Base-by-base conservation (phyloP, 73 alveolate genomes). In the Paramecium sonneborni region DNA sequence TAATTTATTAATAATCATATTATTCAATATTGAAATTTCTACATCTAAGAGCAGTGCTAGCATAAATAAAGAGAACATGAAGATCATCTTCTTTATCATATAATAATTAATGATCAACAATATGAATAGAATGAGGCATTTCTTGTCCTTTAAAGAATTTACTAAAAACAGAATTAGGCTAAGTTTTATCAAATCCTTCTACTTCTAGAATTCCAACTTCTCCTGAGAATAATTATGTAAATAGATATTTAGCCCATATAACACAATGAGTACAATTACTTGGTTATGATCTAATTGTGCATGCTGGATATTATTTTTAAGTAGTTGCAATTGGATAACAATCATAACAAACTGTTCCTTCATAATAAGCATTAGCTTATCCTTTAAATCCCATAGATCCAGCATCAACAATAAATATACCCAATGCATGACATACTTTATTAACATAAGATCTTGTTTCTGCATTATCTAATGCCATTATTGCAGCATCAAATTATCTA, bases 381-480 rank as follows among this genome's bases (percentile, higher is more conserved):
- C 99, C 99, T 43, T 92, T 93, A 92, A 94, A 96, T 12, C 99
- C 99, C 86, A 95, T 96, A 20, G 99, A 96, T 1, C 99, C 99
- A 52, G 98, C 96, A 76, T 98, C 99, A 21, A 98, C 93, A 34
- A 98, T 72, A 52, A 98, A 99, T 26, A 93, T 95, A 85, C 94
- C 94, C 44, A 95, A 92, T 52, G 96, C 96, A 76, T 95, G 74
- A 92, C 99, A 98, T 28, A 95, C 85, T 76, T 95, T 84, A 86
- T 97, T 98, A 35, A 98, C 99, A 95, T 96, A 96, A 79, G 97
- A 96, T 92, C 99, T 94, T 3, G 99, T 99, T 88, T 98, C 99
- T 52, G 93, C 92, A 92, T 98, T 98, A 88, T 98, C 99, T 32
- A 98, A 96, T 3, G 99, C 99, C 93, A 97, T 98, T 74, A 97